Evolutionary conservation across 192 early-diverging fungal species (phyloP), one percentile per base, ranked within the genome.

Genomic region (Linnemannia schmuckeri): DNA sequence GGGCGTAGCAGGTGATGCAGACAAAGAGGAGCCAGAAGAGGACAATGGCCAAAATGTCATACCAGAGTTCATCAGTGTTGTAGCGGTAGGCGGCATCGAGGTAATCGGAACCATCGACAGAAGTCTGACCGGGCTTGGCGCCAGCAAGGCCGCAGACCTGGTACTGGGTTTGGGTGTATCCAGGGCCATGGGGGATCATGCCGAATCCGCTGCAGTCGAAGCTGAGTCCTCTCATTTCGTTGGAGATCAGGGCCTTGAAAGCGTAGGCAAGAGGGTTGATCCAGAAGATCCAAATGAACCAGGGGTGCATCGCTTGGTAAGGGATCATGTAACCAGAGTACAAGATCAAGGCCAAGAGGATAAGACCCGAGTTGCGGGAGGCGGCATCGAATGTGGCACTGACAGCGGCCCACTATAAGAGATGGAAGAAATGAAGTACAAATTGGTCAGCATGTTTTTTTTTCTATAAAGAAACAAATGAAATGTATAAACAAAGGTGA

Each of bases 281-380:
- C 91, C 91, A 95, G 80, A 88, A 93, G 54, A 94, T 89, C 93
- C 92, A 93, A 37, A 76, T 83, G 27, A 94, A 85, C 93, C 92
- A 93, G 37, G 93, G 91, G 41, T 93, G 89, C 93, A 95, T 94
- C 2, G 89, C 78, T n/a, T 79, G 78, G 49, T 90, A 90, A 2
- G 92, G 92, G 72, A 95, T 93, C 71, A 93, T 90, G 72, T 93
- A 96, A 35, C 95, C 93, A 57, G 90, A 89, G 69, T 94, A 93
- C 13, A 93, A 74, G 72, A 91, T 88, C 70, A 90, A 80, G 7
- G 91, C 80, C 47, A 95, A 80, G 30, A 95, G 75, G 40, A 92
- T 71, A 41, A 94, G 77, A 74, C 91, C 91, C 37, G 92, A 89
- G 47, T 92, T 75, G 33, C 91, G 89, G 61, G 89, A 91, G 24